Percentiles rank a stretch among this genome's conserved stretches.
phyloP scores from a whole-genome alignment of 352 stramenopile species.

The Pythium dissimile region DNA sequence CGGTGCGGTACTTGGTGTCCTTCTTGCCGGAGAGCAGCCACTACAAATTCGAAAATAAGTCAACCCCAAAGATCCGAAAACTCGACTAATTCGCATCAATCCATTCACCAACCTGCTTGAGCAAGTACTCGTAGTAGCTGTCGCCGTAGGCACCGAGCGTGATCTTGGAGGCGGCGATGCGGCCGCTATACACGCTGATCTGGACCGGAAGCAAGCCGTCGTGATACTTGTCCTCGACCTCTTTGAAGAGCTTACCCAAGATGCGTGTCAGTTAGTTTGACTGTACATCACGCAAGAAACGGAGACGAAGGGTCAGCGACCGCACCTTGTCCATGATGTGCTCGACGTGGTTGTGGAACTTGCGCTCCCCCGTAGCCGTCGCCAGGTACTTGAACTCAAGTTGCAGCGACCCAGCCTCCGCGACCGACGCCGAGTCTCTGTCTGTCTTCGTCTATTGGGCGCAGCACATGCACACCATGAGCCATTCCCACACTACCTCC shows the following conservation, averaged over 20 bases:
- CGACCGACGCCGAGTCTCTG: slow-evolving; percentile 40
- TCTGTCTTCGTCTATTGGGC: slow-evolving; percentile 31
- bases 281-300: neutral
- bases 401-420: slow-evolving; percentile 69
- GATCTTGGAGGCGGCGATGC: slow-evolving; percentile 47
- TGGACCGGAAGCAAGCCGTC: slow-evolving; percentile 54
- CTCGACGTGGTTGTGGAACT: slow-evolving; percentile 70
- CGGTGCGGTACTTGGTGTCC: slow-evolving; percentile 62
- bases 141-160: slow-evolving; percentile 71
- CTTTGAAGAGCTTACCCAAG: slow-evolving; percentile 34
- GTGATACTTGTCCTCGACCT: slow-evolving; percentile 51
- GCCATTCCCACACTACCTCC: no score
- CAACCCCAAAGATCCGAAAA: neutral
- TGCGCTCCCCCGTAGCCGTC: slow-evolving; percentile 45
- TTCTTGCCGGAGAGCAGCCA: slow-evolving; percentile 73
- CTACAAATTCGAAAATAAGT: slow-evolving; percentile 18
- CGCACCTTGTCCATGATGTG: slow-evolving; percentile 59
- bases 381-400: slow-evolving; percentile 84
- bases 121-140: slow-evolving; percentile 85
- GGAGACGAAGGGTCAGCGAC: neutral
- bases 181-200: slow-evolving; percentile 39
- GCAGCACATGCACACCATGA: no score
- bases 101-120: slow-evolving; percentile 85
- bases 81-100: no score
- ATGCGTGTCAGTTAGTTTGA: no score